Base-by-base conservation (phyloP, 2,329 filamentous ascomycete genomes). In the Bipolaris zeicola region DNA sequence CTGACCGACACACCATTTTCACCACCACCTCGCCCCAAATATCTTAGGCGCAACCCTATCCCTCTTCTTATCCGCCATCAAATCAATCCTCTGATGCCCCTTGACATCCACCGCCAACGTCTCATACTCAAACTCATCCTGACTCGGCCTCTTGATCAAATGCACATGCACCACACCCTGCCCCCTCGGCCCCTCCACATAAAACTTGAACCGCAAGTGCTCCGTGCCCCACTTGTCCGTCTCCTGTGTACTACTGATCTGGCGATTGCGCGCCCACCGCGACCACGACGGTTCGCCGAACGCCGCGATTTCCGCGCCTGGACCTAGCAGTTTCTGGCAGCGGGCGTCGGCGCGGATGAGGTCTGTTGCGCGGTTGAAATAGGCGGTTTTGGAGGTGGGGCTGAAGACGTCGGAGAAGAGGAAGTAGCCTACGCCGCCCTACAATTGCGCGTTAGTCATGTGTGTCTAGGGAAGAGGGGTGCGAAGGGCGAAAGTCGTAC, bases 301-400 rank as follows among this genome's bases (percentile, higher is more conserved):
- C 0, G 92, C 92, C 20, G 81, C 83, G 55, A 98, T 94, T 71
- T 92, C 85, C 58, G 87, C 87, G 37, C 71, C 72, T 14, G 91
- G 87, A 13, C 92, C 92, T 1, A 98, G 83, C 6, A 96, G 74
- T 54, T 89, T 86, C 26, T 87, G 80, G 71, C 91, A 96, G 55
- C 85, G 82, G 0, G 84, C 75, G 70, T 96, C 89, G 50, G 84
- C 82, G 73, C 89, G 91, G 72, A 98, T 87, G 59, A 87, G 87
- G 69, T 90, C 85, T 45, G 96, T 89, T 0, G 91, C 91, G 61
- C 90, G 88, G 78, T 96, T 96, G 82, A 96, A 97, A 73, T 95
- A 87, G 54, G 87, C 85, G 14, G 89, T 94, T 77, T 92, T 93
- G 80, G 91, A 95, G 71, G 93, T 89, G 18, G 90, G 65, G 31